phyloP scores from a whole-genome alignment of 768 basidiomycete species.

The Leucocoprinus birnbaumii region DNA sequence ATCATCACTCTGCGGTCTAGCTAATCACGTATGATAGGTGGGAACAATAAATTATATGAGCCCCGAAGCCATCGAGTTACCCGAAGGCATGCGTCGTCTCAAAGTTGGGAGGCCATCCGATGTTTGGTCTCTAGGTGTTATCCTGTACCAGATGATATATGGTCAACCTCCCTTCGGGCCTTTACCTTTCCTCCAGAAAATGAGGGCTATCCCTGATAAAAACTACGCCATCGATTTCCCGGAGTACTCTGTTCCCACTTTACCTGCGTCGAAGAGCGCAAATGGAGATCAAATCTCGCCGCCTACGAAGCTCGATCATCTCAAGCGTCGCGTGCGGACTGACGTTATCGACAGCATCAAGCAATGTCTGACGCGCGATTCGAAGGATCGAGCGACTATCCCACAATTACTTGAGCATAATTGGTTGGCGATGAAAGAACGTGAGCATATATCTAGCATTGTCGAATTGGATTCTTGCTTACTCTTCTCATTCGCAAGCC shows the following conservation, averaged over 20 bases:
- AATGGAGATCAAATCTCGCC: conserved; percentile 31
- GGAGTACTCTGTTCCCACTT: conserved; percentile 54
- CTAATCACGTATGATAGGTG: conserved; percentile 46
- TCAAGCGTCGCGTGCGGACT: conserved; percentile 65
- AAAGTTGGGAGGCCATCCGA: conserved; percentile 96
- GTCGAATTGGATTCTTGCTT: not conserved
- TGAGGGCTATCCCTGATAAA: conserved; percentile 89
- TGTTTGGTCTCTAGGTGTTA: conserved; percentile 97
- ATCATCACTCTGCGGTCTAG: not conserved
- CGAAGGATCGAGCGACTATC: conserved; percentile 85
- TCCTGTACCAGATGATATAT: conserved; percentile 98
- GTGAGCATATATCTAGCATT: conserved; percentile 29
- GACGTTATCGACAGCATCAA: conserved; percentile 83
- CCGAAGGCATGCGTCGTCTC: conserved; percentile 81
- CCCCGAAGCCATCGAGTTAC: conserved; percentile 91
- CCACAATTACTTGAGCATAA: conserved; percentile 80
- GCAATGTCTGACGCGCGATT: conserved; percentile 72
- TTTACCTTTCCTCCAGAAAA: conserved; percentile 81
- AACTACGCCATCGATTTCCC: conserved; percentile 81
- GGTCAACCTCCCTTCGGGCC: conserved; percentile 91
- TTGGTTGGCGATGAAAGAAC: conserved; percentile 69
- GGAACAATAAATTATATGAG: conserved; percentile 99
- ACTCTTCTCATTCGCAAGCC: conserved; percentile 22
- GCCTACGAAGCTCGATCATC: conserved; percentile 61
- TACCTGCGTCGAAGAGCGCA: conserved; percentile 33